Percentiles rank a stretch among this genome's conserved stretches.
Evolutionary conservation across 2,329 filamentous ascomycete species (phyloP).

Genomic region (Ophidiomyces ophidiicola): DNA sequence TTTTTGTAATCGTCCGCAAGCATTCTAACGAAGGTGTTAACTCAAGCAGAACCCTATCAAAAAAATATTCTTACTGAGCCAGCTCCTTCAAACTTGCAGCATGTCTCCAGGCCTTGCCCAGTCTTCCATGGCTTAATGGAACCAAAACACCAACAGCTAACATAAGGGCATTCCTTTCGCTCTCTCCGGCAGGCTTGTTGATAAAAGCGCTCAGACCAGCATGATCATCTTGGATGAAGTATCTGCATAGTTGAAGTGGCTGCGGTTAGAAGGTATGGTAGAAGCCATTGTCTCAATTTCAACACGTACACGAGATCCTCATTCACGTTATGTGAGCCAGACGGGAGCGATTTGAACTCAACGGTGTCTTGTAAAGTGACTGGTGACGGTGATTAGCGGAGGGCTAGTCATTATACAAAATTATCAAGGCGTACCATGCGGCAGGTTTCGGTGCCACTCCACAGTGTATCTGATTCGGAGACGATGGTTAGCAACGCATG

Average conservation of each 20-base stretch:
- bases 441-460: constrained; percentile 65
- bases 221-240: constrained; percentile 77
- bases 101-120: constrained; percentile 84
- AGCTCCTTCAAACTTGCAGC: constrained; percentile 63
- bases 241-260: constrained; percentile 42
- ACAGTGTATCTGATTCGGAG: constrained; percentile 55
- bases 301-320: constrained; percentile 58
- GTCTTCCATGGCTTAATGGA: constrained; percentile 67
- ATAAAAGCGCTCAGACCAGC: constrained; percentile 87
- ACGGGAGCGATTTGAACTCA: constrained; percentile 93
- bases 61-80: constrained; percentile 45
- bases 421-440: constrained; percentile 44
- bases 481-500: constrained; percentile 6
- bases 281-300: background rate
- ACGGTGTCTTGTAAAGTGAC: constrained; percentile 67
- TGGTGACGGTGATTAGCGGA: constrained; percentile 18
- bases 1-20: constrained; percentile 55
- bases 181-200: constrained; percentile 66
- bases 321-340: constrained; percentile 75
- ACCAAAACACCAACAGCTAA: constrained; percentile 83
- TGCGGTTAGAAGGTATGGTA: background rate
- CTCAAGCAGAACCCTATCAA: background rate
- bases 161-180: constrained; percentile 78
- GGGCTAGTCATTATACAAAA: background rate
- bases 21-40: constrained; percentile 22